A percentile compares a stretch with the other conserved stretches of the same genome.
Conservation (phyloP, 2,329 filamentous ascomycete species). For the Arthrobotrys musiformis region DNA sequence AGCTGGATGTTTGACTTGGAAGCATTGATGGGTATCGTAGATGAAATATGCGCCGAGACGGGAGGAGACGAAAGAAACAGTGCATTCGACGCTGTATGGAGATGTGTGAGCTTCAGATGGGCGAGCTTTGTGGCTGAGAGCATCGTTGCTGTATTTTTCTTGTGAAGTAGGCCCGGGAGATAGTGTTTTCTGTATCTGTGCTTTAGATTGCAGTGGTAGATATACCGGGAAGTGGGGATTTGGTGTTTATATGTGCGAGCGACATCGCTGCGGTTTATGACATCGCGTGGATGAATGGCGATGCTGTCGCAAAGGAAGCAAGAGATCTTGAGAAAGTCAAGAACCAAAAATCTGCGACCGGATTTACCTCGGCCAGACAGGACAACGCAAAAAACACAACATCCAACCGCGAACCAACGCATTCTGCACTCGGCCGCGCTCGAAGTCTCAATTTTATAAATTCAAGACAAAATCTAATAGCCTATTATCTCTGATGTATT, state of each 20-base stretch:
- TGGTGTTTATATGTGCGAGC: not conserved
- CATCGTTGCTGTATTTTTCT: conserved; percentile 6
- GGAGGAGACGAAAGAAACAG: conserved; percentile 42
- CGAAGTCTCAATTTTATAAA: too few species aligned
- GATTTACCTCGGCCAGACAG: not conserved
- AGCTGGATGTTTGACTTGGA: conserved; percentile 24
- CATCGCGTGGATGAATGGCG: not conserved
- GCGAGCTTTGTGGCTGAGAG: conserved; percentile 40
- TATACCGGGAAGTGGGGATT: not conserved
- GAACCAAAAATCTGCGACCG: conserved; percentile 3
- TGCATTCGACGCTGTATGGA: conserved; percentile 31
- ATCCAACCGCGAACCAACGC: not conserved
- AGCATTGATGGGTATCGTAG: conserved; percentile 13
- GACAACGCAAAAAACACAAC: conserved; percentile 7
- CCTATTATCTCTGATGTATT: too few species aligned
- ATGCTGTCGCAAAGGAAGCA: not conserved
- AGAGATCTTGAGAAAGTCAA: not conserved
- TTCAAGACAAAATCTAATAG: too few species aligned
- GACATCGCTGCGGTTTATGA: not conserved
- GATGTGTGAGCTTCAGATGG: conserved; percentile 41
- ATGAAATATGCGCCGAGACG: conserved; percentile 36
- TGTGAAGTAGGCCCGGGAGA: too few species aligned
- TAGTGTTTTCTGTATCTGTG: too few species aligned
- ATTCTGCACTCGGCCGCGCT: not conserved
- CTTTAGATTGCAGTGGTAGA: too few species aligned